Evolutionary conservation across 176 grass and related monocot genomes (phyloP).

Genomic region (Hyparrhenia diplandra): DNA sequence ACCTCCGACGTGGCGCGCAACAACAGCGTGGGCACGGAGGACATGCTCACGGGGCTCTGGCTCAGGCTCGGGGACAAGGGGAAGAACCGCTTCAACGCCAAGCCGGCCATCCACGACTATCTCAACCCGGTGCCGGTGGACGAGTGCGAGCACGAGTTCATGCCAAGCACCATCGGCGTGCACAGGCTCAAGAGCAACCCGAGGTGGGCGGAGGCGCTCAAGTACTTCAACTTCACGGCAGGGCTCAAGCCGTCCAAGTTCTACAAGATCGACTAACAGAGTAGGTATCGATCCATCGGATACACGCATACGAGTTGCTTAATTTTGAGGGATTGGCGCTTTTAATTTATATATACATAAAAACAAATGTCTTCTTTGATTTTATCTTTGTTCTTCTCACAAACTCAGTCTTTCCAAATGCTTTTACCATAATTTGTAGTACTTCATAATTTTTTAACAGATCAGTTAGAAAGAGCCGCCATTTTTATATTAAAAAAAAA

Average conservation of each 20-base stretch:
- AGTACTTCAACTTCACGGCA: constrained; percentile 69
- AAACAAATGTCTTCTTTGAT: background rate
- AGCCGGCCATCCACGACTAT: constrained; percentile 85
- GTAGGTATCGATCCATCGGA: background rate
- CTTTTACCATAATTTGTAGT: background rate
- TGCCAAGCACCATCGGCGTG: constrained; percentile 67
- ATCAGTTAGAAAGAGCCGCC: background rate
- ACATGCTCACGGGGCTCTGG: constrained; percentile 69
- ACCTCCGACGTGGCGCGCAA: constrained; percentile 27
- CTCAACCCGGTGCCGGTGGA: constrained; percentile 37
- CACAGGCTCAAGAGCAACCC: constrained; percentile 70
- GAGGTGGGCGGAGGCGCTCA: constrained; percentile 58
- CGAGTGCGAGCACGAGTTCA: constrained; percentile 54
- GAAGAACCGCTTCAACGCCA: constrained; percentile 68
- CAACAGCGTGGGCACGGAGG: constrained; percentile 54
- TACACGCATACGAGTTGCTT: background rate
- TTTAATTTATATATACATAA: background rate
- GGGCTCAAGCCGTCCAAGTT: constrained; percentile 41
- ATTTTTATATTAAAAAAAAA: too few relatives aligned
- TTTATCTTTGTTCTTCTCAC: background rate
- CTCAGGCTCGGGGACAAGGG: constrained; percentile 42
- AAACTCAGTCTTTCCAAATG: background rate
- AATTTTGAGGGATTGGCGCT: background rate
- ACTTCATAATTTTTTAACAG: background rate
- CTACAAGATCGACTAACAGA: constrained; percentile 33